Evolutionary conservation across 805 yeast species (phyloP).

Genomic region (Lipomyces spencermartinsiae): DNA sequence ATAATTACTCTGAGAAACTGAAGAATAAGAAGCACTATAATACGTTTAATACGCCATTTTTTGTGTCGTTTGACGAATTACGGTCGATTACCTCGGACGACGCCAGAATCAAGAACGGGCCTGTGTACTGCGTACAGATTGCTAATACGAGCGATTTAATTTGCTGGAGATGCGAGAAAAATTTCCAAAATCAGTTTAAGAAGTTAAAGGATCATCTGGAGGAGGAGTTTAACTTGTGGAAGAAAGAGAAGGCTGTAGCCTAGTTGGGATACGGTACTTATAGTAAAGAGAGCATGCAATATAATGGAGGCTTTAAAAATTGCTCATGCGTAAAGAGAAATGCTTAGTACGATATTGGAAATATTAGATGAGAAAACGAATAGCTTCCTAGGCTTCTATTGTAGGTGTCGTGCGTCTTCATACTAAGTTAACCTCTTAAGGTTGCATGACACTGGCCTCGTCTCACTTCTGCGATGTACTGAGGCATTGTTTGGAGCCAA

Average conservation of each 20-base stretch:
- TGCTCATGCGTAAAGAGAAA: too few species aligned
- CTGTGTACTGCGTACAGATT: constrained; percentile 50
- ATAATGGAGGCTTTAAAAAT: too few species aligned
- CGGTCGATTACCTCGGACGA: constrained; percentile 46
- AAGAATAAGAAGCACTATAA: constrained; percentile 72
- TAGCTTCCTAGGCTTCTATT: too few species aligned
- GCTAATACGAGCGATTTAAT: constrained; percentile 48
- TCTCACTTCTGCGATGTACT: too few species aligned
- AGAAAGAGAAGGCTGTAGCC: not conserved
- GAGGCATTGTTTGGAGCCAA: too few species aligned
- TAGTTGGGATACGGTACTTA: not conserved
- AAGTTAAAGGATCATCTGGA: constrained; percentile 52
- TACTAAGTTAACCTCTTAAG: too few species aligned
- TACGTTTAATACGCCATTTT: constrained; percentile 71
- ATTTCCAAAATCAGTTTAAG: constrained; percentile 54
- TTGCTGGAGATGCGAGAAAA: constrained; percentile 52
- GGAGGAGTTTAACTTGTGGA: constrained; percentile 42
- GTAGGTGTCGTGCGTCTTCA: too few species aligned
- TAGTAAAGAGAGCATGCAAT: too few species aligned
- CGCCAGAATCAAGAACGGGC: constrained; percentile 51
- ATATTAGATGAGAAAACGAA: too few species aligned
- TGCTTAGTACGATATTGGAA: too few species aligned
- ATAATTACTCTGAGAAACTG: constrained; percentile 59
- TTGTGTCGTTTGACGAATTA: constrained; percentile 60
- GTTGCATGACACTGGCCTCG: too few species aligned